Evolutionary conservation across 371 early-diverging fungal genomes (phyloP), one percentile per base, ranked within the genome.

Genomic region (Mucor circinelloides): DNA sequence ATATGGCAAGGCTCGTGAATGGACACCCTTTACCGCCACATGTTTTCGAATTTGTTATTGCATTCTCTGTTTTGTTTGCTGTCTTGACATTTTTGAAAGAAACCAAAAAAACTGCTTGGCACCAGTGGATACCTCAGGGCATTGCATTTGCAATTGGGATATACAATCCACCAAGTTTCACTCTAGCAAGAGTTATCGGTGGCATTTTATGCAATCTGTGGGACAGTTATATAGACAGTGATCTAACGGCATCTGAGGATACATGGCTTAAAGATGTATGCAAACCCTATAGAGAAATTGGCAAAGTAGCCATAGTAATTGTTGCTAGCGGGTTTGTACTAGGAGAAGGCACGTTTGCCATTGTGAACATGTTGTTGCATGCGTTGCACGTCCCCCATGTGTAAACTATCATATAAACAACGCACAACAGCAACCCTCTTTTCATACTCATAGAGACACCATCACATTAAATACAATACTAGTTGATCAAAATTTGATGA

Each of bases 81-180:
- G 52, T 74, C 0, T 72, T 91, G 13, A 87, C 87, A 1, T 34
- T 86, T n/a, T 21, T 85, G 57, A 76, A 82, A 40, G 85, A 84
- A 19, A 58, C 48, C 1, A 58, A 55, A 0, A 58, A 54, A 0
- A 42, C 63, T 5, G 62, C 63, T 10, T 83, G 79, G 82, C 36
- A 77, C 17, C 66, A 63, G 1, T 86, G 75, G 70, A 74, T 90
- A 63, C 91, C 91, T 8, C 87, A 87, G 31, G 92, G 92, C 0
- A 93, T 91, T 28, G 92, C 92, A 0, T 93, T 93, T 79, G 92
- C 93, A 17, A 89, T 93, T 36, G 93, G 93, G 13, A 93, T 93
- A 68, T 93, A 92, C 73, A 93, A 90, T 73, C 85, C 92, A 6
- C 93, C 93, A 2, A 89, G 85, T 63, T 93, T 91, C 62, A 91